These are phyloP conservation scores for Fusarium fujikuroi DNA, from an alignment of 2,329 filamentous ascomycete species.

Conservation along the genomic window DNA sequence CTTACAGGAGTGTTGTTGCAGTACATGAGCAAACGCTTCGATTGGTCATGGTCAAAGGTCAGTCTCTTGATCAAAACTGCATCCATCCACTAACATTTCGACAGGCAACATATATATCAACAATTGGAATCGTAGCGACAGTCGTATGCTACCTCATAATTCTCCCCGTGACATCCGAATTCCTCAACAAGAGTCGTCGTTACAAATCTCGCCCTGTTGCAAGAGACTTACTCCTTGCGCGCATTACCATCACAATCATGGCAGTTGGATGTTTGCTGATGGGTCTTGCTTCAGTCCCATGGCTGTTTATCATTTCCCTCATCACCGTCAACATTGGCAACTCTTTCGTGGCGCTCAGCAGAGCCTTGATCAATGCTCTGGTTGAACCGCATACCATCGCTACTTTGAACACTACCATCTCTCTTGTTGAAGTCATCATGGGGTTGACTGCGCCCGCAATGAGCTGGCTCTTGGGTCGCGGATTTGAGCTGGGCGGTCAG, in stretches of 20 bases:
- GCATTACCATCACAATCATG: conserved; percentile 48
- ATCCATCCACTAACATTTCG: not conserved
- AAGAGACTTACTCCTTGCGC: conserved; percentile 56
- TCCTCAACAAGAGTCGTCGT: conserved; percentile 44
- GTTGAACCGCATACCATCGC: conserved; percentile 65
- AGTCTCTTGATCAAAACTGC: not conserved
- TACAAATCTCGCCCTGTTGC: conserved; percentile 47
- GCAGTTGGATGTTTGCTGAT: conserved; percentile 52
- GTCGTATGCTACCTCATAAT: conserved; percentile 53
- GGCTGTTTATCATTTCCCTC: conserved; percentile 54
- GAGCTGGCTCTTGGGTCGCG: conserved; percentile 58
- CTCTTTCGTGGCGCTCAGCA: conserved; percentile 56
- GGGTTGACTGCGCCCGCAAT: conserved; percentile 58
- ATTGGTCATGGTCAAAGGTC: conserved; percentile 59
- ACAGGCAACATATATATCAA: conserved; percentile 55
- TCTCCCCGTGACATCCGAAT: conserved; percentile 50
- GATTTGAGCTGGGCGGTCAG: conserved; percentile 57
- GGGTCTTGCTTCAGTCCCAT: conserved; percentile 49
- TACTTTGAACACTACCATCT: conserved; percentile 63
- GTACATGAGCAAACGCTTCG: conserved; percentile 63
- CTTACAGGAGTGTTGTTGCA: conserved; percentile 57
- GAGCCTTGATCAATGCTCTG: conserved; percentile 63
- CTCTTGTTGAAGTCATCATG: conserved; percentile 61
- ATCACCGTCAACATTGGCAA: conserved; percentile 58
- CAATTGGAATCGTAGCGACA: conserved; percentile 52